Percentiles rank a stretch among this genome's conserved stretches.
phyloP scores from a whole-genome alignment of 345 rosid species.

The Lepidium didymum region DNA sequence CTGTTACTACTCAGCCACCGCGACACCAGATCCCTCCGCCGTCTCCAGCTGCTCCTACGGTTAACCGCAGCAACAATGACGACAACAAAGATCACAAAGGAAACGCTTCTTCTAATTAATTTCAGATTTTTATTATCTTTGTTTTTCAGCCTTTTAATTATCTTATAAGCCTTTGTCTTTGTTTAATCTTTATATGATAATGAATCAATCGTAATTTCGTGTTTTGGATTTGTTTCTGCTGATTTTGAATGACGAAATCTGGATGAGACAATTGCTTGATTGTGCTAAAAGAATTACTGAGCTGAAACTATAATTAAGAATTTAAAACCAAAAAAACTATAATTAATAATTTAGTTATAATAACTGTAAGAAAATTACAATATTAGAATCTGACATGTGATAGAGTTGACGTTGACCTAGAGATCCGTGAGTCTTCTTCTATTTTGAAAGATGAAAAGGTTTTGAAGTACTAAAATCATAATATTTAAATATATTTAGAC shows the following conservation, averaged over 20 bases:
- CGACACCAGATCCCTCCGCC: conserved; percentile 30
- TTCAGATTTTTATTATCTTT: not conserved
- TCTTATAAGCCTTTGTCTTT: not conserved
- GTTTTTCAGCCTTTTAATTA: not conserved
- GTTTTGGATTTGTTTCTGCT: not conserved
- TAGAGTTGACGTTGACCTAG: conserved; percentile 20
- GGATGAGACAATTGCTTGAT: not conserved
- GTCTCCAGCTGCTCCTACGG: conserved; percentile 24
- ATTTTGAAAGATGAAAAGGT: conserved; percentile 4
- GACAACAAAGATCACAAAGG: conserved; percentile 9
- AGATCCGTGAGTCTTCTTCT: conserved; percentile 24
- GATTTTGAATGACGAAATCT: not conserved
- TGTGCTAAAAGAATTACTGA: not conserved
- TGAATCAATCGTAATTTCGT: conserved; percentile 12
- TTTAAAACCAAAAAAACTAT: no score
- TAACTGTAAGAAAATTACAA: not conserved
- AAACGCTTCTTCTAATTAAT: conserved; percentile 18
- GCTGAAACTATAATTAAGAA: not conserved
- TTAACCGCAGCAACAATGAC: conserved; percentile 1
- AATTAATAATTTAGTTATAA: no score
- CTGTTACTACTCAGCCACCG: conserved; percentile 16
- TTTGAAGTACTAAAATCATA: conserved; percentile 11
- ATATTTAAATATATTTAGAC: conserved; percentile 2
- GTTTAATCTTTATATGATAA: not conserved
- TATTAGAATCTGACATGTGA: not conserved